Evolutionary conservation across 257 asterid species (phyloP).

Genomic region (Orobanche coerulescens): DNA sequence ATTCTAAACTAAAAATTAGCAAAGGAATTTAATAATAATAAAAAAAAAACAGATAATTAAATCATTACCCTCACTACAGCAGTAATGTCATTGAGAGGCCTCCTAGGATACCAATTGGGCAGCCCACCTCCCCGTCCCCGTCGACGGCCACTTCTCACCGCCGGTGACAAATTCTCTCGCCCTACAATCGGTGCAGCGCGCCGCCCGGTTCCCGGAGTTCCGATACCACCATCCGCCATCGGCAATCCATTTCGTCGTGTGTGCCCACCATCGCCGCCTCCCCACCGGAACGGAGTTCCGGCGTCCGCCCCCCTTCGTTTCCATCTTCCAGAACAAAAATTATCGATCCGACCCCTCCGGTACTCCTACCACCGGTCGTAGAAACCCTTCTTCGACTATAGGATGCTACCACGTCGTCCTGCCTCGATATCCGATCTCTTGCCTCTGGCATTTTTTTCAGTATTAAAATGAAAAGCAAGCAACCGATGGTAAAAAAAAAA

Average conservation of each 20-base stretch:
- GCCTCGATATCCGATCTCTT: slow-evolving; percentile 54
- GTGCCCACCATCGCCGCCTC: slow-evolving; percentile 35
- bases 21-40: not conserved
- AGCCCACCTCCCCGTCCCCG: slow-evolving; percentile 33
- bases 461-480: not conserved
- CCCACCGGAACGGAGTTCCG: too few species aligned
- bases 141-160: slow-evolving; percentile 31
- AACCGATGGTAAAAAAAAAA: not conserved
- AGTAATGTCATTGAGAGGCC: slow-evolving; percentile 33
- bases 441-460: slow-evolving; percentile 47
- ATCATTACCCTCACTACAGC: slow-evolving; percentile 29
- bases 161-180: slow-evolving; percentile 37
- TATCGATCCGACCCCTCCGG: slow-evolving; percentile 20
- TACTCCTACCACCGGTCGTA: slow-evolving; percentile 11
- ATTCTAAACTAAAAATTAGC: not conserved
- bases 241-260: slow-evolving; percentile 21
- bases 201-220: slow-evolving; percentile 36
- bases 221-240: slow-evolving; percentile 19
- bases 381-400: slow-evolving; percentile 36
- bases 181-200: slow-evolving; percentile 24
- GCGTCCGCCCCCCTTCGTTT: too few species aligned
- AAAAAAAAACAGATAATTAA: too few species aligned
- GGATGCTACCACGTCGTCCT: too few species aligned
- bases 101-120: slow-evolving; percentile 38
- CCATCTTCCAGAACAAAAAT: too few species aligned